Conservation (phyloP, 2,329 filamentous ascomycete species). For the Colletotrichum liriopes region DNA sequence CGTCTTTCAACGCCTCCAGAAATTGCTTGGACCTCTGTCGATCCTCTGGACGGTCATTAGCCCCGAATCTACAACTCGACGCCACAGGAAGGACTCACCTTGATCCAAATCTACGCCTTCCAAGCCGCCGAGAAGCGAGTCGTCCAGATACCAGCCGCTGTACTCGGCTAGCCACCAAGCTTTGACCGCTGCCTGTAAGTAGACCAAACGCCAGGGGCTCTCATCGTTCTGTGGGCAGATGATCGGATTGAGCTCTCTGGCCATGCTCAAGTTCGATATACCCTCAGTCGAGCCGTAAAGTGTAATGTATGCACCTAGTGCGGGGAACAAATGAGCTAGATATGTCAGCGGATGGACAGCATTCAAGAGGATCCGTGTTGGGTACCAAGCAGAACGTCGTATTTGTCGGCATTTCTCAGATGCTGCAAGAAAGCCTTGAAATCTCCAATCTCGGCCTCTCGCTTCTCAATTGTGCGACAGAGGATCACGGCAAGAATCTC, state of each 20-base stretch:
- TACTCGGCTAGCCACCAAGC: conserved; percentile 96
- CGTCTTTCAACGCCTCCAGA: conserved; percentile 84
- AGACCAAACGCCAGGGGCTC: conserved; percentile 79
- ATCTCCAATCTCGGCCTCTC: conserved; percentile 79
- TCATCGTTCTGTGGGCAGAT: conserved; percentile 78
- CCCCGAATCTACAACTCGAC: conserved; percentile 13
- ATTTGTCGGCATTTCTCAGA: conserved; percentile 80
- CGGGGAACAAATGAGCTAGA: conserved; percentile 84
- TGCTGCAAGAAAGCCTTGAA: conserved; percentile 80
- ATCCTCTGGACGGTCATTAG: conserved; percentile 68
- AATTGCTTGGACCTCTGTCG: conserved; percentile 81
- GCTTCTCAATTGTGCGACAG: conserved; percentile 82
- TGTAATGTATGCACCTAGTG: conserved; percentile 82
- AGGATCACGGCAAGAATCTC: conserved; percentile 89
- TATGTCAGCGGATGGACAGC: background rate
- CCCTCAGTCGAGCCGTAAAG: conserved; percentile 85
- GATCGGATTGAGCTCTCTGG: conserved; percentile 78
- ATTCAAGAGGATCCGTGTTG: conserved; percentile 41
- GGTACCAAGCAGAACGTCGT: conserved; percentile 75
- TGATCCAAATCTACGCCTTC: conserved; percentile 74
- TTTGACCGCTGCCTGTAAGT: conserved; percentile 83
- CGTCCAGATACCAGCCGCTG: conserved; percentile 88
- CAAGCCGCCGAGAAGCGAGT: conserved; percentile 57
- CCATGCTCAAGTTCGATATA: conserved; percentile 76
- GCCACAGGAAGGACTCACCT: conserved; percentile 53